Evolutionary conservation across 73 alveolate genomes (phyloP).

Genomic region (Blepharisma japonicum): DNA sequence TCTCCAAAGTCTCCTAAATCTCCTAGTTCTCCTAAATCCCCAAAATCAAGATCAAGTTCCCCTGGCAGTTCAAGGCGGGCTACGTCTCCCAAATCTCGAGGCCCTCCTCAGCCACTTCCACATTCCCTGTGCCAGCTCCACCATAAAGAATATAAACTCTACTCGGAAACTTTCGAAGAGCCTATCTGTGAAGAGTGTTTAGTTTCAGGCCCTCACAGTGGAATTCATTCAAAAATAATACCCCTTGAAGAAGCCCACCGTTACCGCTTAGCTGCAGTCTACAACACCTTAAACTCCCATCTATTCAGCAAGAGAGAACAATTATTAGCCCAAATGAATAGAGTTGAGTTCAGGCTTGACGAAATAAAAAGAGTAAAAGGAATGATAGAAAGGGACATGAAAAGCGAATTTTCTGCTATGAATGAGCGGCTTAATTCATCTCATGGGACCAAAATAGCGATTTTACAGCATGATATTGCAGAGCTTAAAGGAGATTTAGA

Average conservation of each 20-base stretch:
- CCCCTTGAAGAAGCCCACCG: slow-evolving; percentile 88
- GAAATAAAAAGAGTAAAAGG: slow-evolving; percentile 88
- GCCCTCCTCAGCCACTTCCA: no score
- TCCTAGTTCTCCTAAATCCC: slow-evolving; percentile 4
- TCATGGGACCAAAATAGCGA: slow-evolving; percentile 94
- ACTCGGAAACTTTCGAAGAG: slow-evolving; percentile 96
- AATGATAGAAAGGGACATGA: slow-evolving; percentile 88
- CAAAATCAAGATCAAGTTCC: not conserved
- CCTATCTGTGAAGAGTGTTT: slow-evolving; percentile 94
- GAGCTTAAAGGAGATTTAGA: slow-evolving; percentile 93
- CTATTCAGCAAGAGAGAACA: slow-evolving; percentile 85
- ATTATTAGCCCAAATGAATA: slow-evolving; percentile 76
- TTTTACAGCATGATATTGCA: slow-evolving; percentile 87
- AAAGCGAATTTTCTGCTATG: slow-evolving; percentile 90
- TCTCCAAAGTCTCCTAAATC: slow-evolving; percentile 23
- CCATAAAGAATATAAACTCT: slow-evolving; percentile 56
- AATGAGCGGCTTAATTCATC: slow-evolving; percentile 94
- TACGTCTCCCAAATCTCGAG: no score
- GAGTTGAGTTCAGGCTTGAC: slow-evolving; percentile 84
- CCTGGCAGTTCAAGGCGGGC: slow-evolving; percentile 6
- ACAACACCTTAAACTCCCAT: slow-evolving; percentile 70
- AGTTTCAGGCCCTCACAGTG: slow-evolving; percentile 95
- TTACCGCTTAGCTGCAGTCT: slow-evolving; percentile 67
- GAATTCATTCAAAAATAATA: slow-evolving; percentile 86
- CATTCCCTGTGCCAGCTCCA: slow-evolving; percentile 66